Base-by-base conservation (phyloP, 2,329 filamentous ascomycete species). In the Colletotrichum chlorophyti region DNA sequence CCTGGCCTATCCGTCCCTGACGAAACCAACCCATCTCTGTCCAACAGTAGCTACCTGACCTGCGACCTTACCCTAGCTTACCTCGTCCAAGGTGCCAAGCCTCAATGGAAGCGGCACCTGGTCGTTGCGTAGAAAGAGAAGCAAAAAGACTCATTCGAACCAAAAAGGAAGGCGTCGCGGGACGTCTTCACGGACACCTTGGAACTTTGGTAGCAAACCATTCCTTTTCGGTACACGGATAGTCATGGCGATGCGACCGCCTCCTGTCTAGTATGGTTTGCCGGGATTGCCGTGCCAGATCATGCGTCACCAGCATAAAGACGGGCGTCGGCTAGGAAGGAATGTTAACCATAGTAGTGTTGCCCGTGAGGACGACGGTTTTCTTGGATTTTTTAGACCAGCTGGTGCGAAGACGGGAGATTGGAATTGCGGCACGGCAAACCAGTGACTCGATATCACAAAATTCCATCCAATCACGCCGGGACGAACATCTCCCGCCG, bases 381-480 rank as follows among this genome's bases (percentile, higher is more conserved):
- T n/a, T n/a, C n/a, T n/a, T n/a, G 5, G 17, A 15, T 31, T 8
- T 17, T 40, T 23, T 7, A 32, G 19, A 17, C 34, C 3, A 15
- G 45, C 19, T n/a, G n/a, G n/a, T n/a, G n/a, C n/a, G n/a, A n/a
- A n/a, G n/a, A n/a, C n/a, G n/a, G 37, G 57, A 60, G 45, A 60
- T 57, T 38, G 5, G 23, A 8, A 42, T 19, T 45, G 57, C 57
- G 57, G 55, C 55, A 59, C 51, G 32, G 51, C 31, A 31, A 41
- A 37, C 43, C 29, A 24, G 21, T 59, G 43, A 27, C 43, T 48
- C 42, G 26, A 49, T 26, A 17, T 24, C 17, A 5, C 37, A n/a
- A 12, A 19, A 12, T 34, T 34, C 29, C 17, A 51, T 29, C 57
- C 51, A 55, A 26, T 59, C 27, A 45, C 21, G 17, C 24, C 15